Evolutionary conservation across 257 asterid genomes (phyloP), one percentile per base, ranked within the genome.

Genomic region (Ocimum tenuiflorum): DNA sequence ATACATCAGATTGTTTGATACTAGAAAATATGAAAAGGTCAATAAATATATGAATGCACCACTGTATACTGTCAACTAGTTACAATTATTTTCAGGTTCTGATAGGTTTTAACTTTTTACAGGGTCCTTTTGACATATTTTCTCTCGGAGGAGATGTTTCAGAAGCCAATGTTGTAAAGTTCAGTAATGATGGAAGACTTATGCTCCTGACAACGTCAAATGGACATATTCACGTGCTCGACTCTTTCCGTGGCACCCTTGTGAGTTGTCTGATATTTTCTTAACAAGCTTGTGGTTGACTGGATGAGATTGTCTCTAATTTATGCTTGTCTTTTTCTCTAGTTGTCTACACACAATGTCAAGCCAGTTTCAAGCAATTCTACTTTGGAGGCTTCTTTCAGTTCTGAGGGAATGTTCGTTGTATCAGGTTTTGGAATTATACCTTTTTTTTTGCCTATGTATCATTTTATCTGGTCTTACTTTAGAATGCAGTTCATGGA

Each of bases 61-160:
- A 57, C 62, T 66, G n/a, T 23, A 62, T 63, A 65, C 20, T 49
- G 56, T 59, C 17, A 53, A 23, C 11, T 42, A 55, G 23, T 64
- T 73, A 42, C 31, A 35, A 24, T 36, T 68, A 41, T 11, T 57
- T 41, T 60, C 68, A 48, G 43, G 45, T 39, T 55, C 69, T 72
- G 79, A 80, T 69, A 43, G 27, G 35, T 63, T 33, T 27, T 27
- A 48, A 71, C 22, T 77, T 46, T 78, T 73, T 78, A 61, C 70
- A 91, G 97, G 99, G 99, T 53, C 99, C 99, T 64, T 90, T 90
- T 46, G 97, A 85, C 67, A 82, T 83, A 75, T 94, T 85, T 78
- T 77, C 97, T 60, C 86, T 81, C 67, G 96, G 97, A 51, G 91
- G 94, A 73, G 99, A 94, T 74, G 72, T 66, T 63, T 90, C 99